phyloP scores from a whole-genome alignment of 805 yeast genomes.

The Cyberlindnera meyerae region DNA sequence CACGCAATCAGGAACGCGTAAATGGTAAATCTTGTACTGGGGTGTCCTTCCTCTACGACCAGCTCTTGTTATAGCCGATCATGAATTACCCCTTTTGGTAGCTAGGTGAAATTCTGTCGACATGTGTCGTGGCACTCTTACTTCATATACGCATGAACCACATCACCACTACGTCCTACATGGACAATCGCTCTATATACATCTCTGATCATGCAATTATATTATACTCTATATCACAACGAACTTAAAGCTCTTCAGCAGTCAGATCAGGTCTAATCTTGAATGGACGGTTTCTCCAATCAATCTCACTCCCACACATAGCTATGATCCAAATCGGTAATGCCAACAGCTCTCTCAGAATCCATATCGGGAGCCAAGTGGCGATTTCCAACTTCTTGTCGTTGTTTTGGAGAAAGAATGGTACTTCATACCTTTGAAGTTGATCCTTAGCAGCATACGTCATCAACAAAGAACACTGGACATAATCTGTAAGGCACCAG shows the following conservation, averaged over 20 bases:
- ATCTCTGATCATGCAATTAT: neutral
- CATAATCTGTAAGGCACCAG: constrained; percentile 65
- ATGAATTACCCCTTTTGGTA: too few relatives aligned
- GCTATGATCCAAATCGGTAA: constrained; percentile 82
- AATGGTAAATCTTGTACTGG: too few relatives aligned
- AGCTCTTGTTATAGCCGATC: too few relatives aligned
- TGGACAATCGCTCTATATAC: neutral
- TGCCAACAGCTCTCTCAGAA: constrained; percentile 65
- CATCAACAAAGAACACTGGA: constrained; percentile 47
- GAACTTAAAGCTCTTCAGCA: constrained; percentile 53
- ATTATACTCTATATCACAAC: too few relatives aligned
- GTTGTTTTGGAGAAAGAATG: constrained; percentile 27
- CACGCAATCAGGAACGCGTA: too few relatives aligned
- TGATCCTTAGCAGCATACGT: constrained; percentile 23
- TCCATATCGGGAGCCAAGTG: constrained; percentile 47
- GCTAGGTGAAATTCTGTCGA: too few relatives aligned
- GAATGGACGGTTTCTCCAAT: constrained; percentile 79
- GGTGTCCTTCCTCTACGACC: too few relatives aligned
- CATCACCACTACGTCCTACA: neutral
- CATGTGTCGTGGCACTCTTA: too few relatives aligned
- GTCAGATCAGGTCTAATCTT: constrained; percentile 66
- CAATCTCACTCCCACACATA: constrained; percentile 68
- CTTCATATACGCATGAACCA: too few relatives aligned
- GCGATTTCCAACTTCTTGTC: constrained; percentile 17
- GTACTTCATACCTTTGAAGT: constrained; percentile 14